Conservation (phyloP, 768 basidiomycete species). For the Leccinum incarnatum region DNA sequence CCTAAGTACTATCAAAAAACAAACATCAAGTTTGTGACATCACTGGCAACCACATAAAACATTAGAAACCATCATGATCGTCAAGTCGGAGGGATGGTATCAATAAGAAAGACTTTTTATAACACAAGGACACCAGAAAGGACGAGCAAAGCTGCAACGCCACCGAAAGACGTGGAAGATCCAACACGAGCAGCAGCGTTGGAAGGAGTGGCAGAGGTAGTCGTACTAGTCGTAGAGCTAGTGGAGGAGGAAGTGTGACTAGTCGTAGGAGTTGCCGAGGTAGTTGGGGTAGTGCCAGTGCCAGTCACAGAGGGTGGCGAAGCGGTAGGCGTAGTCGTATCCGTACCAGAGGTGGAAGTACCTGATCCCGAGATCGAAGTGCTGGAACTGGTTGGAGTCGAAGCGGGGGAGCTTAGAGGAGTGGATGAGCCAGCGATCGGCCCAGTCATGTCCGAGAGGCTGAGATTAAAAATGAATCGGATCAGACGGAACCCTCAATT, state of each 20-base stretch:
- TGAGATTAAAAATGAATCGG: slow-evolving; percentile 21
- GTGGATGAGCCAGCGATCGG: slow-evolving; percentile 30
- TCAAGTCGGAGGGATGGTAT: slow-evolving; percentile 6
- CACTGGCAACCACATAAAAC: neutral
- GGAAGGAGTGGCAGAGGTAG: slow-evolving; percentile 13
- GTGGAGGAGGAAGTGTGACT: neutral
- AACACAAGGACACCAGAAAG: slow-evolving; percentile 22
- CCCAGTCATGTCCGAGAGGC: slow-evolving; percentile 59
- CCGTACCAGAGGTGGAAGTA: slow-evolving; percentile 10
- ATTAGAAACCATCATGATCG: slow-evolving; percentile 6
- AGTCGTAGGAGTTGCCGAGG: neutral
- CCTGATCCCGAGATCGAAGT: slow-evolving; percentile 11
- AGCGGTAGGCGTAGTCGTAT: neutral
- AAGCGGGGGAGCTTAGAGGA: slow-evolving; percentile 9
- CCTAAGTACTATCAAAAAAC: too few species aligned
- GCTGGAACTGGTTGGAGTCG: neutral
- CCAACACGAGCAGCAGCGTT: slow-evolving; percentile 23
- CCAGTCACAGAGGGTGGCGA: slow-evolving; percentile 33
- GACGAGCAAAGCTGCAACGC: slow-evolving; percentile 17
- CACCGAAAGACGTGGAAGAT: slow-evolving; percentile 19
- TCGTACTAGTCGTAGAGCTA: neutral
- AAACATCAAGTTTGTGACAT: neutral
- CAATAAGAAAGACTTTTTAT: slow-evolving; percentile 5
- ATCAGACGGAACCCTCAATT: slow-evolving; percentile 1
- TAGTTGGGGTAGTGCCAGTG: slow-evolving; percentile 11